Conservation (phyloP, 2,329 filamentous ascomycete species). For the Epichloe festucae region DNA sequence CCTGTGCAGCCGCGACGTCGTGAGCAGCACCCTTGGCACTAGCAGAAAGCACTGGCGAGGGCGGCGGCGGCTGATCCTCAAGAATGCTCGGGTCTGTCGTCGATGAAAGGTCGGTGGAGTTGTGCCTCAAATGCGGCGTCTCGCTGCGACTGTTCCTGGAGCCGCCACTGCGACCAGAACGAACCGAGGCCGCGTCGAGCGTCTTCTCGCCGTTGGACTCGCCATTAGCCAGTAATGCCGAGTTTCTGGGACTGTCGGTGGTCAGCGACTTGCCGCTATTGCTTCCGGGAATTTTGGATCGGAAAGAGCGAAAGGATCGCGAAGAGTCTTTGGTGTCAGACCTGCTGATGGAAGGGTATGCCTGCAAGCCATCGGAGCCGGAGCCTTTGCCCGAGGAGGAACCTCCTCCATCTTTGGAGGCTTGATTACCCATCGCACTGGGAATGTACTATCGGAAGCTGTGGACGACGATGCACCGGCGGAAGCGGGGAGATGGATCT, state of each 20-base stretch:
- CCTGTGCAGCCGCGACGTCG: conserved; percentile 68
- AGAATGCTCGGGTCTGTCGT: conserved; percentile 31
- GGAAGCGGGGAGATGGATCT: conserved; percentile 7
- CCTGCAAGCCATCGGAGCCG: conserved; percentile 47
- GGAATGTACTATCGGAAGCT: neutral
- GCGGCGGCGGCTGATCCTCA: conserved; percentile 53
- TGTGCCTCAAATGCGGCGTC: conserved; percentile 25
- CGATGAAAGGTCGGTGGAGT: conserved; percentile 27
- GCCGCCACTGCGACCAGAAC: conserved; percentile 49
- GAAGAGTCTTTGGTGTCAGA: conserved; percentile 89
- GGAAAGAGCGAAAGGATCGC: conserved; percentile 71
- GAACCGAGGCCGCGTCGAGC: conserved; percentile 60
- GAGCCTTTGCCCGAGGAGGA: conserved; percentile 35
- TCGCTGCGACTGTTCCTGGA: conserved; percentile 34
- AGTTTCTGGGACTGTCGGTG: conserved; percentile 71
- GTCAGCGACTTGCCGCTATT: conserved; percentile 31
- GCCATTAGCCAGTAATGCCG: conserved; percentile 50
- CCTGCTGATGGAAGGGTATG: conserved; percentile 82
- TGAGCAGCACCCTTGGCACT: conserved; percentile 61
- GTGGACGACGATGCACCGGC: conserved; percentile 2
- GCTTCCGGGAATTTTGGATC: conserved; percentile 78
- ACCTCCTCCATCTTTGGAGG: conserved; percentile 46
- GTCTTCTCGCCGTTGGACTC: conserved; percentile 47
- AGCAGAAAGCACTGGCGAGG: conserved; percentile 62
- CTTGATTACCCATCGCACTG: conserved; percentile 59